A percentile compares a stretch with the other conserved stretches of the same genome.
Evolutionary conservation across 768 basidiomycete species (phyloP).

Genomic region (Lentinula raphanica): DNA sequence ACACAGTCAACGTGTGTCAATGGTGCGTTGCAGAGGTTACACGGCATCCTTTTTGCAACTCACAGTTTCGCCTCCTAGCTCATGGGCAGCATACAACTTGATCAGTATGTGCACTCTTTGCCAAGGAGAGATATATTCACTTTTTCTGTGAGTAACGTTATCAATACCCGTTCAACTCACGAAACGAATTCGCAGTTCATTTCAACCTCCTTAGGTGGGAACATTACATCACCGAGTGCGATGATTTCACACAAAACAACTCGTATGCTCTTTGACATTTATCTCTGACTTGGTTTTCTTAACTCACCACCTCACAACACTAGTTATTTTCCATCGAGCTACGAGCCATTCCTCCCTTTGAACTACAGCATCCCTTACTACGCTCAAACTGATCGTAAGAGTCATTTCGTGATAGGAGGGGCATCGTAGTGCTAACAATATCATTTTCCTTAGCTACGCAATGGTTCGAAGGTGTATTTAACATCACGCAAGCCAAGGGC

Average conservation of each 20-base stretch:
- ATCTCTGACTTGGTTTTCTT: too few relatives aligned
- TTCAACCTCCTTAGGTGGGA: not conserved
- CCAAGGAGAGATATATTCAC: not conserved
- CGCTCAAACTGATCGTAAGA: constrained; percentile 1
- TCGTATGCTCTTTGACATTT: not conserved
- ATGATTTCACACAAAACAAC: not conserved
- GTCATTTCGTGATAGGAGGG: too few relatives aligned
- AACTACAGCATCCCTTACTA: not conserved
- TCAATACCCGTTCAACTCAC: not conserved
- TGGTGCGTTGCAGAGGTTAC: not conserved
- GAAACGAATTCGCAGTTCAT: not conserved
- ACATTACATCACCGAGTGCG: not conserved
- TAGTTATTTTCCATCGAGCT: not conserved
- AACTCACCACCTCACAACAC: not conserved
- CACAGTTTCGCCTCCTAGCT: not conserved
- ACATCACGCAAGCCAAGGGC: not conserved
- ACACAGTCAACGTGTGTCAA: not conserved
- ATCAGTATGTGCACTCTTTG: not conserved
- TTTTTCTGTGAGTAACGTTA: not conserved
- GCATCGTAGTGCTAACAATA: not conserved
- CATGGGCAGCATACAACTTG: not conserved
- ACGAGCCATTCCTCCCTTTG: not conserved
- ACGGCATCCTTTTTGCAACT: not conserved
- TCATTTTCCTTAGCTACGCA: not conserved
- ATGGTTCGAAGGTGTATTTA: not conserved